phyloP scores from a whole-genome alignment of 75 land plant genomes.

The Cunninghamia lanceolata region DNA sequence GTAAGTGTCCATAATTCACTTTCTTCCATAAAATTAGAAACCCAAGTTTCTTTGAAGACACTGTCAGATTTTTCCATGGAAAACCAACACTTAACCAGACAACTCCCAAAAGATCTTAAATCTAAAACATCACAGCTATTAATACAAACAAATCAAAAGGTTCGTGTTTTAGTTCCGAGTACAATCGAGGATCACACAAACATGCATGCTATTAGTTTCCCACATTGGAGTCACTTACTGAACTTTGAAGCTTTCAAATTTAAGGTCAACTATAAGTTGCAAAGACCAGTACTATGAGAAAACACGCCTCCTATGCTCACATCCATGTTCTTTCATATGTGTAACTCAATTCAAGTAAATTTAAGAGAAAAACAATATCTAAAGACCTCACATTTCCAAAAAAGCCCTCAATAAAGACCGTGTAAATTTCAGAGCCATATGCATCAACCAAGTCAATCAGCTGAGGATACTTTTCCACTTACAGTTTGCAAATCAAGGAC shows the following conservation, averaged over 20 bases:
- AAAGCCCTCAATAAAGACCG: background rate
- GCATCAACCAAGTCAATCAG: background rate
- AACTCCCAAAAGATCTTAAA: background rate
- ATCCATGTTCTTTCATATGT: background rate
- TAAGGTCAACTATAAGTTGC: background rate
- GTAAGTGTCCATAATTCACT: background rate
- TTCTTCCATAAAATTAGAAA: background rate
- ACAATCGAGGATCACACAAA: background rate
- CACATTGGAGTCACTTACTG: background rate
- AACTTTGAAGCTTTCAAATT: background rate
- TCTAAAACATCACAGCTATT: background rate
- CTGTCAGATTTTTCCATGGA: background rate
- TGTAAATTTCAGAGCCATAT: background rate
- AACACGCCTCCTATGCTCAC: background rate
- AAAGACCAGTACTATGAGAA: background rate
- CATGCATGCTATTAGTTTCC: background rate
- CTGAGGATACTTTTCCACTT: slow-evolving; percentile 16
- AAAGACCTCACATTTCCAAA: background rate
- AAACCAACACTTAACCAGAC: background rate
- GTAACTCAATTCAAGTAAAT: background rate
- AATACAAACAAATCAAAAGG: background rate
- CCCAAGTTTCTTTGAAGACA: background rate
- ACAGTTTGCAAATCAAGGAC: slow-evolving; percentile 83
- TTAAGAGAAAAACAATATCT: background rate
- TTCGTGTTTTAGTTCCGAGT: background rate